Evolutionary conservation across 805 yeast genomes (phyloP).

Genomic region (Candida manassasensis): DNA sequence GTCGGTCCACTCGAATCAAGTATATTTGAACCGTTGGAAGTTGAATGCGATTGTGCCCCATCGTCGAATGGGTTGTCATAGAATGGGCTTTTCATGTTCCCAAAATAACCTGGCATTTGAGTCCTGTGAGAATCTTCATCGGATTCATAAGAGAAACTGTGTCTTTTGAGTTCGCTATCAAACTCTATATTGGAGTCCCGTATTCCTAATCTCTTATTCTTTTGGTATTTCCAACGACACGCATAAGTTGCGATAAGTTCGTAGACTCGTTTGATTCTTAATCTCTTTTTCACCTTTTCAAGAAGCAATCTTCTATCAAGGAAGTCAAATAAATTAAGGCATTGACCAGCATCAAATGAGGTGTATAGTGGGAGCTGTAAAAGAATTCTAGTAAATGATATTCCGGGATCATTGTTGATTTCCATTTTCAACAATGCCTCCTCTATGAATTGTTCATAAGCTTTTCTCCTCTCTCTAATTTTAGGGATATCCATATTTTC

Average conservation of each 20-base stretch:
- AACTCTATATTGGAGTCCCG: constrained; percentile 21
- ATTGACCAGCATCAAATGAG: constrained; percentile 69
- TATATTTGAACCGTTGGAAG: background rate
- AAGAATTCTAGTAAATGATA: constrained; percentile 60
- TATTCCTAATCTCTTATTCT: constrained; percentile 24
- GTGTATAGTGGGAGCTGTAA: constrained; percentile 71
- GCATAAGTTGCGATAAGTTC: constrained; percentile 46
- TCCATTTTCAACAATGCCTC: constrained; percentile 61
- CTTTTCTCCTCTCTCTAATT: constrained; percentile 47
- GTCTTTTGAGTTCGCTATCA: constrained; percentile 18
- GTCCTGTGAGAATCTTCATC: too few species aligned
- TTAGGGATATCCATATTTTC: constrained; percentile 50
- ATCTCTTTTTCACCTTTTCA: constrained; percentile 49
- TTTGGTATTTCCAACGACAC: constrained; percentile 42
- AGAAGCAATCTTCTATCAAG: constrained; percentile 56
- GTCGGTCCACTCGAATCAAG: background rate
- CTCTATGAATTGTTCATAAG: constrained; percentile 64
- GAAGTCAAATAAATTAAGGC: constrained; percentile 68
- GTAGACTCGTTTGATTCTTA: constrained; percentile 38
- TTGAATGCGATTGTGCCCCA: background rate
- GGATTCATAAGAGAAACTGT: constrained; percentile 31
- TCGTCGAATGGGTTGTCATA: constrained; percentile 7
- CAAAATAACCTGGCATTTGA: too few species aligned
- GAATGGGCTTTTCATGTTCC: too few species aligned
- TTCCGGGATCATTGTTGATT: constrained; percentile 52